Evolutionary conservation across 2,329 filamentous ascomycete genomes (phyloP).

Genomic region (Mariannaea elegans): DNA sequence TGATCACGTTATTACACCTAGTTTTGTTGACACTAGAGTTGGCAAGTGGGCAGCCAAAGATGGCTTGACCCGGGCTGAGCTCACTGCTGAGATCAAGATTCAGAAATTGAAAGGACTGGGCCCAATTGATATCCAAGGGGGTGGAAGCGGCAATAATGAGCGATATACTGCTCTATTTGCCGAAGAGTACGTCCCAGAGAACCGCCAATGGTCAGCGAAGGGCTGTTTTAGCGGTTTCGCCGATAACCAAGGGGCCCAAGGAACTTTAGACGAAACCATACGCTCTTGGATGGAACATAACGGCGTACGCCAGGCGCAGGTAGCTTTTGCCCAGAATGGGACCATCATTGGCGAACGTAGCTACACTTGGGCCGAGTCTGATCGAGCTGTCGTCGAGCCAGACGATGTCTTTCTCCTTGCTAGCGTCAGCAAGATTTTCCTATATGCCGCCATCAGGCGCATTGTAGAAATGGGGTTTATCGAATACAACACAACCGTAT

Average conservation of each 20-base stretch:
- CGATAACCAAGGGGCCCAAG: neutral
- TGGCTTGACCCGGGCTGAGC: neutral
- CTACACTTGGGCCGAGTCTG: constrained; percentile 31
- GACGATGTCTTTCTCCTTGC: constrained; percentile 28
- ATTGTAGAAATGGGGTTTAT: neutral
- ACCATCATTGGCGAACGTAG: constrained; percentile 14
- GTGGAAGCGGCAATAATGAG: neutral
- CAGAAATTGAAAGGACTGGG: neutral
- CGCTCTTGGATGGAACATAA: constrained; percentile 25
- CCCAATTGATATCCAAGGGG: constrained; percentile 28
- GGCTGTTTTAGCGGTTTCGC: constrained; percentile 1
- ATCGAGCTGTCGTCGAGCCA: constrained; percentile 19
- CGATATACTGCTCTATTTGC: constrained; percentile 28
- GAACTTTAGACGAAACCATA: constrained; percentile 16
- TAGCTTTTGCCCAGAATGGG: constrained; percentile 13
- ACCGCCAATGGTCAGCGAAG: constrained; percentile 16
- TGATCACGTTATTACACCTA: constrained; percentile 25
- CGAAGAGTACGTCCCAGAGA: constrained; percentile 1
- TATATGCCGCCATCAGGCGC: constrained; percentile 21
- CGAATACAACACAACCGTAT: constrained; percentile 17
- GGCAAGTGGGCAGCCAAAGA: constrained; percentile 20
- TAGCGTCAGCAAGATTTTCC: constrained; percentile 30
- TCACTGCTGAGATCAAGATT: constrained; percentile 4
- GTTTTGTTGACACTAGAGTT: constrained; percentile 26
- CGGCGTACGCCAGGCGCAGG: constrained; percentile 29